Evolutionary conservation across 257 asterid species (phyloP), one percentile per base, ranked within the genome.

Genomic region (Plectranthus barbatus): DNA sequence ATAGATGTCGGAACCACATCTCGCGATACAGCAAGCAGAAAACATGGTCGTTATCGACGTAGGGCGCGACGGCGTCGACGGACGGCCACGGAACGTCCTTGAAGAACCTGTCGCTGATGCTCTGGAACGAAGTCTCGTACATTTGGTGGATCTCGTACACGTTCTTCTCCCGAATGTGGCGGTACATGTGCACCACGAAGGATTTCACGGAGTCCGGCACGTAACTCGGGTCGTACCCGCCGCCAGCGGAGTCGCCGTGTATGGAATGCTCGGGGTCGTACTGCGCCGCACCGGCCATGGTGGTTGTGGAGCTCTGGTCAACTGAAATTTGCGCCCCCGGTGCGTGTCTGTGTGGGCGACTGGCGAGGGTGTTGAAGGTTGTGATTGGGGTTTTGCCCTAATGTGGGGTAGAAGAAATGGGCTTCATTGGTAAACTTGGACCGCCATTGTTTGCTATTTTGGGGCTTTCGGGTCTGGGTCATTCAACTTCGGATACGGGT

Each of bases 1-100:
- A 93, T 79, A 93, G 79, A 56, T 93, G 99, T 2, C 99, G 88
- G 65, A 76, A 90, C 96, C 97, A 93, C 96, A 93, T 93, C 79
- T 93, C 99, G 0, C 95, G 95, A 52, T 93, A 93, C 37, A 93
- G 85, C 86, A 93, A 81, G 77, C 99, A 83, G 62, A 93, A 93
- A 0, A 93, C 99, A 26, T 85, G 97, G 59, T 93, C 99, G 39
- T 93, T 87, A 37, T 93, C 99, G 20, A 89, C 95, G 71, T 73
- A 84, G 9, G 84, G 67, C 2, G 97, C 83, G 19, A 93, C 95
- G 17, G 96, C 91, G 10, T 93, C 99, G 5, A 83, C 99, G 21
- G 94, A 83, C 3, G 99, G 99, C 97, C 99, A 90, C 1, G 96
- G 90, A 5, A 84, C 64, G 40, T 93, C 96, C 79, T 93, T 93